Percentiles rank a stretch among this genome's conserved stretches.
phyloP scores from a whole-genome alignment of 495 filamentous ascomycete genomes.

The Rostrohypoxylon terebratum region DNA sequence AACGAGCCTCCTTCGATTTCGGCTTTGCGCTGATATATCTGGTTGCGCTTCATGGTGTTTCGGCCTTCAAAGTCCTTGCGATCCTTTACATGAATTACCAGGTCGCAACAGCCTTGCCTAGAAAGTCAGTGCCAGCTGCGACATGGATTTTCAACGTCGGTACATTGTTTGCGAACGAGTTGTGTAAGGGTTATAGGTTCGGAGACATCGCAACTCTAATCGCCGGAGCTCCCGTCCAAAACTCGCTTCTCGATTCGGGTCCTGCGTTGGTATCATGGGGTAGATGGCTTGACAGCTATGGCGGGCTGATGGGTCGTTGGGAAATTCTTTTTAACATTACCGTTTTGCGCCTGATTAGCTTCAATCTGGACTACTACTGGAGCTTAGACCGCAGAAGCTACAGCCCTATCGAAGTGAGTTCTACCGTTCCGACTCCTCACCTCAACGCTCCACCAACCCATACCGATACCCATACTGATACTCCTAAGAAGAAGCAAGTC shows the following conservation, averaged over 20 bases:
- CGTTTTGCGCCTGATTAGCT: slow-evolving; percentile 91
- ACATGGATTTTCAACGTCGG: slow-evolving; percentile 96
- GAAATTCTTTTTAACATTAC: slow-evolving; percentile 97
- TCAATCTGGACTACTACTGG: slow-evolving; percentile 98
- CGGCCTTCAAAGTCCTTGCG: slow-evolving; percentile 79
- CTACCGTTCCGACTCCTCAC: slow-evolving; percentile 11
- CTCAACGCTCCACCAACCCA: neutral
- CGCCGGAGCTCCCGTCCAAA: slow-evolving; percentile 47
- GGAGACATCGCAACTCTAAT: slow-evolving; percentile 69
- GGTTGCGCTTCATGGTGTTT: slow-evolving; percentile 83
- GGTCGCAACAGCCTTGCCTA: slow-evolving; percentile 76
- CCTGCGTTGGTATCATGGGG: slow-evolving; percentile 67
- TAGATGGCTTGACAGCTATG: slow-evolving; percentile 75
- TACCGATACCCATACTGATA: slow-evolving; percentile 72
- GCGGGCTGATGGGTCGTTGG: slow-evolving; percentile 88
- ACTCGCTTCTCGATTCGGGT: slow-evolving; percentile 48
- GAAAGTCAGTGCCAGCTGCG: slow-evolving; percentile 72
- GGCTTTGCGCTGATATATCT: slow-evolving; percentile 84
- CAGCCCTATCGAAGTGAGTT: slow-evolving; percentile 85
- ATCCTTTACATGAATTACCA: slow-evolving; percentile 87
- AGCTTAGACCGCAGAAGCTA: slow-evolving; percentile 72
- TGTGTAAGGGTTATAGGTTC: slow-evolving; percentile 80
- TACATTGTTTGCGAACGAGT: slow-evolving; percentile 89
- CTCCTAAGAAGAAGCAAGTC: slow-evolving; percentile 95
- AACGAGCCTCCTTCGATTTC: slow-evolving; percentile 86